These are phyloP conservation scores for Cadophora luteo-olivacea DNA, from an alignment of 2,329 filamentous ascomycete genomes.

Conservation along the genomic window DNA sequence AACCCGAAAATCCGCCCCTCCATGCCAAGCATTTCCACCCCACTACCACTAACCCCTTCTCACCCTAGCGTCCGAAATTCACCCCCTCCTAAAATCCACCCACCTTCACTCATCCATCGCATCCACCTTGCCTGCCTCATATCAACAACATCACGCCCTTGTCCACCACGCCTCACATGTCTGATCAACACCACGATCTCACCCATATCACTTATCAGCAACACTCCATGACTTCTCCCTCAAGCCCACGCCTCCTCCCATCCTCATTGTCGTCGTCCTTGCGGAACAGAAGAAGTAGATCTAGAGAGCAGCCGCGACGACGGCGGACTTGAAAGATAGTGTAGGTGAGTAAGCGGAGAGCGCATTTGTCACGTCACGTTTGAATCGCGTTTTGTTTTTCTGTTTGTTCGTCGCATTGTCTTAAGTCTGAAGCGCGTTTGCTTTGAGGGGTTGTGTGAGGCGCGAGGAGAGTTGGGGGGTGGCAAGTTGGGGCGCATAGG, in stretches of 20 bases:
- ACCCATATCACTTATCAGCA: neutral
- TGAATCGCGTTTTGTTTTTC: neutral
- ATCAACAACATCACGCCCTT: neutral
- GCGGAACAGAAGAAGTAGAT: conserved; percentile 1
- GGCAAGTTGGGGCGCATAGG: conserved; percentile 8
- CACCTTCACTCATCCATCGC: neutral
- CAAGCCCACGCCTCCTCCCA: neutral
- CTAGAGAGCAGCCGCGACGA: neutral
- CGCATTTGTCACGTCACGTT: conserved; percentile 10
- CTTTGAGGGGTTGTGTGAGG: too few species aligned
- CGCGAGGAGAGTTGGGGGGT: too few species aligned
- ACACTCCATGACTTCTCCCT: conserved; percentile 12
- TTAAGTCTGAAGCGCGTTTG: too few species aligned
- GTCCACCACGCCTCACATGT: conserved; percentile 2
- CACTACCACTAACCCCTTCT: conserved; percentile 19
- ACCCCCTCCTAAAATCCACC: conserved; percentile 4
- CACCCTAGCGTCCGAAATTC: conserved; percentile 3
- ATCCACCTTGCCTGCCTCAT: neutral
- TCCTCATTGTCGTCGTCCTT: neutral
- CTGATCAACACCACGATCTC: neutral
- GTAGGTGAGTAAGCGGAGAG: neutral
- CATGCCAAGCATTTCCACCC: conserved; percentile 11
- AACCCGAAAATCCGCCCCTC: neutral
- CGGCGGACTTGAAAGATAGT: neutral
- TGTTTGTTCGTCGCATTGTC: too few species aligned